phyloP scores from a whole-genome alignment of 208 protist species.

The Vickermania ingenoplastis region DNA sequence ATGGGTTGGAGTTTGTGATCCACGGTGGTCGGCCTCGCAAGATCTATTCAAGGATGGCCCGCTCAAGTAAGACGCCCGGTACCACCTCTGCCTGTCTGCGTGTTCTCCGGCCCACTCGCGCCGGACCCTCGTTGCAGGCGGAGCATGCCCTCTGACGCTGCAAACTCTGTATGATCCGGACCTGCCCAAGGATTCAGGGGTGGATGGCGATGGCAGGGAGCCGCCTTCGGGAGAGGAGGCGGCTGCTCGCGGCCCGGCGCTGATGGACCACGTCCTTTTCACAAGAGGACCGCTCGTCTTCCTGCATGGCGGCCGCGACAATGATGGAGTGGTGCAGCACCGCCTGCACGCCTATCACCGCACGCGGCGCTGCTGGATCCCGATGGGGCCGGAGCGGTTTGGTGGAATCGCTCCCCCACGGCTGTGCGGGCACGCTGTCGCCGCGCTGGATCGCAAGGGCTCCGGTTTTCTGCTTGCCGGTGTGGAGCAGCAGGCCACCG shows the following conservation, averaged over 20 bases:
- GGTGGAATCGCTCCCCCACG: conserved; percentile 12
- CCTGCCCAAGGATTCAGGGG: no score
- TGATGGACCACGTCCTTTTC: conserved; percentile 11
- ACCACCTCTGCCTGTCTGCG: no score
- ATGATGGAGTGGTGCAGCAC: not conserved
- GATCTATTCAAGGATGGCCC: no score
- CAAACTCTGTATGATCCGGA: no score
- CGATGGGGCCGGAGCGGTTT: conserved; percentile 4
- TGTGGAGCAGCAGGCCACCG: conserved; percentile 3
- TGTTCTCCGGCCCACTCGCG: no score
- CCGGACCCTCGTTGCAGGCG: no score
- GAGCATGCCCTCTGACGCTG: no score
- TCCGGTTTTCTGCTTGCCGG: conserved; percentile 7
- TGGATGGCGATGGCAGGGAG: no score
- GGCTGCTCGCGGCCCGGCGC: conserved; percentile 10
- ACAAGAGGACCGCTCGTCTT: conserved; percentile 6
- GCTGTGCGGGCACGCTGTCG: conserved; percentile 10
- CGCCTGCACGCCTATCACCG: conserved; percentile 12
- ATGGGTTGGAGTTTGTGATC: no score
- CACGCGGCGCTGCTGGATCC: conserved; percentile 1
- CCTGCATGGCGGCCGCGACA: conserved; percentile 12
- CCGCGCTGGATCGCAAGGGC: conserved; percentile 1
- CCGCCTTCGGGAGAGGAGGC: no score
- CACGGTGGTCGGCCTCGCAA: no score
- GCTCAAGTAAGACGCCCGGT: no score